These are phyloP conservation scores for Kurtzmaniella quercitrusa DNA, from an alignment of 1,139 yeast species.

Conservation along the genomic window DNA sequence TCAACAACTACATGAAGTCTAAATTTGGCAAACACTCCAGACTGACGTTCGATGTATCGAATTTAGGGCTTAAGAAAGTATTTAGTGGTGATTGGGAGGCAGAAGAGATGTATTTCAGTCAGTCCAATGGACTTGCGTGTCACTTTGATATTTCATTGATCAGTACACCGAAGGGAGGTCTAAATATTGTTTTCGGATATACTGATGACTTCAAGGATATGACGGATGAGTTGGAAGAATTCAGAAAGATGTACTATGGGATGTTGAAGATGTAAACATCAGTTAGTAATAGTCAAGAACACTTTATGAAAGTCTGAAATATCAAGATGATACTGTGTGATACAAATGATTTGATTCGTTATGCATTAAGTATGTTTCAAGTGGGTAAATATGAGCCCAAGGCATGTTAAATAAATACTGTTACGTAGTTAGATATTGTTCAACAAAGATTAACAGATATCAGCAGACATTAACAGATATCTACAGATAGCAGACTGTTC, in stretches of 20 bases:
- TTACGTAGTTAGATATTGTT: no score
- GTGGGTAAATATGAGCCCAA: no score
- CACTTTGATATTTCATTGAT: constrained; percentile 19
- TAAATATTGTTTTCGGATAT: constrained; percentile 19
- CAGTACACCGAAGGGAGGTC: constrained; percentile 17
- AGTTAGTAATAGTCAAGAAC: no score
- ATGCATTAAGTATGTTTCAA: no score
- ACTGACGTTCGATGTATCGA: constrained; percentile 23
- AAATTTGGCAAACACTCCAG: constrained; percentile 11
- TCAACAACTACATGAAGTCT: constrained; percentile 5
- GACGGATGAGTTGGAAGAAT: background rate
- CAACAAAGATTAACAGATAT: no score
- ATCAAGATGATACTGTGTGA: no score
- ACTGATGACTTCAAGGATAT: constrained; percentile 11
- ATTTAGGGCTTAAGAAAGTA: constrained; percentile 18
- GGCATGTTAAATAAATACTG: no score
- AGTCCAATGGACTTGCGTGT: constrained; percentile 18
- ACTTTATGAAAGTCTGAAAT: no score
- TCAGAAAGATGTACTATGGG: background rate
- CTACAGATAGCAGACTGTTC: no score
- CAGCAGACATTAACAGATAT: no score
- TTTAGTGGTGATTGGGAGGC: constrained; percentile 14
- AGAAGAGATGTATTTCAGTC: constrained; percentile 22
- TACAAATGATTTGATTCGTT: no score
- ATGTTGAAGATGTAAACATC: background rate